Base-by-base conservation (phyloP, 2,329 filamentous ascomycete genomes). In the Parascedosporium putredinis region DNA sequence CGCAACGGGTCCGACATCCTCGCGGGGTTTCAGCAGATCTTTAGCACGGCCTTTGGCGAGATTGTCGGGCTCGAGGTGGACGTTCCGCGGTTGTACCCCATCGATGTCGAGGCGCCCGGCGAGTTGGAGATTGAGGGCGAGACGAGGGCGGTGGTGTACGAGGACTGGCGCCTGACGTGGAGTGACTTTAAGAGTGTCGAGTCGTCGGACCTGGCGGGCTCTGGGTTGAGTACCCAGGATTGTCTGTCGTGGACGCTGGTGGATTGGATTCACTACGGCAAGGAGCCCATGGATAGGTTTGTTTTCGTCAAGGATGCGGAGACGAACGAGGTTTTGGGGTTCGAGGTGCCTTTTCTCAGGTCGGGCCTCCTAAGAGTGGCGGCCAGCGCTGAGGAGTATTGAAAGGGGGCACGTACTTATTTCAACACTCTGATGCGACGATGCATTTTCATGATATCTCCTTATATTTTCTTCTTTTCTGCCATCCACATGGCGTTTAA, bases 251-350 rank as follows among this genome's bases (percentile, higher is more conserved):
- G 63, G 64, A 61, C 58, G 29, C 50, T 62, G 4, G 59, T 58
- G 1, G 62, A 67, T 29, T 68, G 61, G 62, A 52, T 67, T 20
- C 59, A 64, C 24, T 67, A 67, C 50, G 63, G 62, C 0, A 55
- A 61, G 8, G 57, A 66, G 50, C 58, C 64, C 2, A 31, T 67
- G 9, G 63, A 67, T 42, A 53, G 60, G 6, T 52, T 67, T 6
- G 38, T 65, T 2, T 58, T 68, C 42, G 57, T 61, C 18, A 54
- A 56, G 34, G 57, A 64, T 45, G 47, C 14, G 24, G 47, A 46
- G 4, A 50, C 53, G 4, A 56, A 56, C 2, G 40, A 55, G 5
- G 59, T 64, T 2, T 20, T 58, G 27, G 62, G 63, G 0, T 53
- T 66, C 16, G 62, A 69, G 50, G 52, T 64, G 8, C 64, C 64